A percentile compares a stretch with the other conserved stretches of the same genome.
Conservation (phyloP, 1,284 basidiomycete species). For the Bjerkandera adusta region DNA sequence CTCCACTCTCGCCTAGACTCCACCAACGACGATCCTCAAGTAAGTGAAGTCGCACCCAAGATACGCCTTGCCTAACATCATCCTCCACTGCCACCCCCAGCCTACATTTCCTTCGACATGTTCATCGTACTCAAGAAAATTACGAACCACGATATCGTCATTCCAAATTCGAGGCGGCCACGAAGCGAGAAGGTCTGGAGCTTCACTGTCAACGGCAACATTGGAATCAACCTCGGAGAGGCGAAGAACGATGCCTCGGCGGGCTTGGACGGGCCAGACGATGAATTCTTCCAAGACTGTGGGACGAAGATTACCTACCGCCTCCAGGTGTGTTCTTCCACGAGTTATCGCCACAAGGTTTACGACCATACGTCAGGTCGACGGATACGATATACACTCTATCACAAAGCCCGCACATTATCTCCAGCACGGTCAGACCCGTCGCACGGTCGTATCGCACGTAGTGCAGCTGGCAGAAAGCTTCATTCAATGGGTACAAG, state of each 20-base stretch:
- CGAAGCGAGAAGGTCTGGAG: neutral
- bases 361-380: neutral
- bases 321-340: neutral
- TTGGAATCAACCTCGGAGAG: neutral
- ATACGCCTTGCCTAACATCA: too few relatives aligned
- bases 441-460: slow-evolving; percentile 4
- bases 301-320: slow-evolving; percentile 5
- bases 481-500: slow-evolving; percentile 6
- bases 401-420: slow-evolving; percentile 5
- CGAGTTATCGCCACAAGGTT: neutral
- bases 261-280: neutral
- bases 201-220: neutral
- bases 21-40: too few relatives aligned
- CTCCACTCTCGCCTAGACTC: too few relatives aligned
- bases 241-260: neutral
- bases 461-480: slow-evolving; percentile 7
- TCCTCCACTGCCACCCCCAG: neutral
- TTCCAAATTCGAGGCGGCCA: neutral
- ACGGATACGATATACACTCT: neutral
- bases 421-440: too few relatives aligned
- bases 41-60: too few relatives aligned
- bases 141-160: neutral
- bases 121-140: neutral
- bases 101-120: neutral
- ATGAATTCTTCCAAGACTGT: neutral